Percentiles rank a stretch among this genome's conserved stretches.
These are phyloP conservation scores for Neopestalotiopsis clavispora DNA, from an alignment of 2,329 filamentous ascomycete species.

Conservation along the genomic window DNA sequence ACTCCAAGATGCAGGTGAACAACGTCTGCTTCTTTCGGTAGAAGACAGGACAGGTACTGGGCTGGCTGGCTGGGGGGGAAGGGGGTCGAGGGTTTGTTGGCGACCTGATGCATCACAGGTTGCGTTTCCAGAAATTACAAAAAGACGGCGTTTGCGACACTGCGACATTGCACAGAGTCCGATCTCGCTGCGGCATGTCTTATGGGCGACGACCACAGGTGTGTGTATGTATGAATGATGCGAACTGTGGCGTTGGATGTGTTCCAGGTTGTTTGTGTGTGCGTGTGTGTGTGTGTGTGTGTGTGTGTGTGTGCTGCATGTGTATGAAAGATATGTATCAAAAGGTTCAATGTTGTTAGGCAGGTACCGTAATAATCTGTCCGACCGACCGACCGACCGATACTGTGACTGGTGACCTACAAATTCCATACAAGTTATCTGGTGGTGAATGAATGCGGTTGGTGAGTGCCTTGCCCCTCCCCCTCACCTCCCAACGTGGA, in stretches of 20 bases:
- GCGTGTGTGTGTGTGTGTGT: too few relatives aligned
- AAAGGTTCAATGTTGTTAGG: neutral
- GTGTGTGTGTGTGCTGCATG: too few relatives aligned
- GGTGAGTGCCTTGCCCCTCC: too few relatives aligned
- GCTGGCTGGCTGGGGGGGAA: neutral
- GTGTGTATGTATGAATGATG: neutral
- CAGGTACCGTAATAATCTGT: too few relatives aligned
- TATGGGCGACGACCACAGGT: neutral
- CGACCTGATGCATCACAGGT: neutral
- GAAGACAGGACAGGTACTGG: slow-evolving; percentile 9
- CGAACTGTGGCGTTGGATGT: slow-evolving; percentile 10
- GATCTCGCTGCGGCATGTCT: slow-evolving; percentile 1
- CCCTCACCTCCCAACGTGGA: neutral
- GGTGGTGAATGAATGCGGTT: neutral
- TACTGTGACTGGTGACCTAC: neutral
- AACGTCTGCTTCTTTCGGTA: neutral
- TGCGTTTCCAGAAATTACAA: neutral
- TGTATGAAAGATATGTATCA: too few relatives aligned
- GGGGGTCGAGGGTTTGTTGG: neutral
- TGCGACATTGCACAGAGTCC: slow-evolving; percentile 19
- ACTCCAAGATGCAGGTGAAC: neutral
- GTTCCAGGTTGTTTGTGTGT: neutral
- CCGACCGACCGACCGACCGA: neutral
- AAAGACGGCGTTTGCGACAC: slow-evolving; percentile 19
- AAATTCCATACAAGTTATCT: neutral